A percentile compares a stretch with the other conserved stretches of the same genome.
phyloP scores from a whole-genome alignment of 176 grass and related monocot genomes.

The Tuctoria greenei region DNA sequence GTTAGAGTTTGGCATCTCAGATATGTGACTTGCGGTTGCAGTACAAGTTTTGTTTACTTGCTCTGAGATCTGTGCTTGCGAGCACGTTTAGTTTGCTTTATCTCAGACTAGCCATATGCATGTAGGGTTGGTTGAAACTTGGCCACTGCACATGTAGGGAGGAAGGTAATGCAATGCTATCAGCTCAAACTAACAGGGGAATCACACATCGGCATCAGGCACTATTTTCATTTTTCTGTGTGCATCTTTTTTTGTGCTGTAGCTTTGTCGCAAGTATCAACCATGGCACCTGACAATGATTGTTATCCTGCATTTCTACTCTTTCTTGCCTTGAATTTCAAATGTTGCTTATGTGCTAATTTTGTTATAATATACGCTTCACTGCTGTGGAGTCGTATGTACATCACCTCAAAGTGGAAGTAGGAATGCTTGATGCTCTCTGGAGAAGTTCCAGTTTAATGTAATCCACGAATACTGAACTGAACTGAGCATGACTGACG shows the following conservation, averaged over 20 bases:
- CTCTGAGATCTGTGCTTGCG: conserved; percentile 42
- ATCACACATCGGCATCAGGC: conserved; percentile 43
- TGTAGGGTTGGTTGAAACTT: conserved; percentile 25
- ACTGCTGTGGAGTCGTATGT: background rate
- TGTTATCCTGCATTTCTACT: background rate
- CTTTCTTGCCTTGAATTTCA: conserved; percentile 20
- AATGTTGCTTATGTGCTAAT: background rate
- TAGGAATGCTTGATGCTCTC: background rate
- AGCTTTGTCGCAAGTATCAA: conserved; percentile 26
- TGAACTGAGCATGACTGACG: conserved; percentile 15
- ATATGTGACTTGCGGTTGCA: conserved; percentile 29
- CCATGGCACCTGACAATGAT: conserved; percentile 34
- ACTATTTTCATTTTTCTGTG: conserved; percentile 37
- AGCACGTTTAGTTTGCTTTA: conserved; percentile 35
- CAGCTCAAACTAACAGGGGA: conserved; percentile 40
- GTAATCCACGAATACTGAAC: background rate
- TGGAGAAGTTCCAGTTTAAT: background rate
- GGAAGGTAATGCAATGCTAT: conserved; percentile 37
- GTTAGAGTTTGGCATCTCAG: conserved; percentile 35
- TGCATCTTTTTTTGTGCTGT: conserved; percentile 31
- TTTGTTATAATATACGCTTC: background rate
- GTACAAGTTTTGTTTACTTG: background rate
- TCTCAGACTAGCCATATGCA: conserved; percentile 10
- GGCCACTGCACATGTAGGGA: conserved; percentile 29
- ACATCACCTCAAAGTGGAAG: conserved; percentile 4